Evolutionary conservation across 306 rosid genomes (phyloP).

Genomic region (Lathyrus sativus): DNA sequence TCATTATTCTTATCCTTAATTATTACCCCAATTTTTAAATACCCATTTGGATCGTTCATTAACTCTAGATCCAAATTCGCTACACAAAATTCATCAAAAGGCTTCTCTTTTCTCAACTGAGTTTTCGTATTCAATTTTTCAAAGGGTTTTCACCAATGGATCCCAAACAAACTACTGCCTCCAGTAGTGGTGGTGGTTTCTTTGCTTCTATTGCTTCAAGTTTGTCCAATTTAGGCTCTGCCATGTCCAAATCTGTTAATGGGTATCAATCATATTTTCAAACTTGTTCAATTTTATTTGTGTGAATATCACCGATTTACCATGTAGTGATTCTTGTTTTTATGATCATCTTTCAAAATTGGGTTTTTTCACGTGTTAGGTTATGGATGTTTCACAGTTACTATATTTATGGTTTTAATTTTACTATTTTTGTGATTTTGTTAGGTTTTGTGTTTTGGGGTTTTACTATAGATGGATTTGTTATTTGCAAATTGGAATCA

Average conservation of each 20-base stretch:
- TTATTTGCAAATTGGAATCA: conserved; percentile 10
- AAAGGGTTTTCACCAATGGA: conserved; percentile 50
- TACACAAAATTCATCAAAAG: neutral
- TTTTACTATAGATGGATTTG: conserved; percentile 21
- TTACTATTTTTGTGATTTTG: conserved; percentile 1
- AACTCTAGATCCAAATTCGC: conserved; percentile 36
- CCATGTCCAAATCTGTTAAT: conserved; percentile 71
- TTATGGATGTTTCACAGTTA: conserved; percentile 6
- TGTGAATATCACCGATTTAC: conserved; percentile 20
- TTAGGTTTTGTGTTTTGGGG: conserved; percentile 13
- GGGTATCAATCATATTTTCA: conserved; percentile 45
- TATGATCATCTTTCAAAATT: conserved; percentile 22
- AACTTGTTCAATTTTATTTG: conserved; percentile 24
- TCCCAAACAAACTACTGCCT: conserved; percentile 56
- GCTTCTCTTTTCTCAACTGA: conserved; percentile 33
- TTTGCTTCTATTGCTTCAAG: conserved; percentile 72
- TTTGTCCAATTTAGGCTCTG: conserved; percentile 61
- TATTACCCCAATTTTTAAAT: conserved; percentile 23
- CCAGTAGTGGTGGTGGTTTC: conserved; percentile 50
- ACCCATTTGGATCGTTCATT: conserved; percentile 18
- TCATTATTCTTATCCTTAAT: neutral
- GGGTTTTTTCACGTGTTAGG: conserved; percentile 12
- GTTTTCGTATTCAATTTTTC: conserved; percentile 28
- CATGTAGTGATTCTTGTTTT: conserved; percentile 6
- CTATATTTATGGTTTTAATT: conserved; percentile 20